phyloP scores from a whole-genome alignment of 805 yeast species.

The Saccharomycopsis fermentans region DNA sequence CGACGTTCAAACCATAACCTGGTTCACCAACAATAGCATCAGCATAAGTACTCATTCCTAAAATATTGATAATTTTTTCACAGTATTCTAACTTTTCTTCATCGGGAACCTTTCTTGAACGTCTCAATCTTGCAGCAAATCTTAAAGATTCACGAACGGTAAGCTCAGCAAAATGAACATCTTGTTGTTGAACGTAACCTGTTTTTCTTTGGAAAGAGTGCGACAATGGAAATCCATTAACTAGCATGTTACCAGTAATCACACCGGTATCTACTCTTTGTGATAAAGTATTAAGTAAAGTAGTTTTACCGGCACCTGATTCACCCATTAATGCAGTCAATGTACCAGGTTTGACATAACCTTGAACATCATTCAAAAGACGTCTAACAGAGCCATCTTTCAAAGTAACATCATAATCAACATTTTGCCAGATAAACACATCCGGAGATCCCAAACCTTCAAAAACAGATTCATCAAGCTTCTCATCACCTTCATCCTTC shows the following conservation, averaged over 20 bases:
- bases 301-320: slow-evolving; percentile 57
- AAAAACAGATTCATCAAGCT: slow-evolving; percentile 16
- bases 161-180: slow-evolving; percentile 39
- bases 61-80: slow-evolving; percentile 38
- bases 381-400: slow-evolving; percentile 30
- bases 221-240: slow-evolving; percentile 41
- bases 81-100: slow-evolving; percentile 40
- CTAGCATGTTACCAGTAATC: slow-evolving; percentile 48
- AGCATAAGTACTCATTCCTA: slow-evolving; percentile 43
- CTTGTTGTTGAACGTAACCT: slow-evolving; percentile 54
- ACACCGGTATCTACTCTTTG: slow-evolving; percentile 47
- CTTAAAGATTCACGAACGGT: slow-evolving; percentile 46
- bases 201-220: slow-evolving; percentile 42
- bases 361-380: slow-evolving; percentile 29
- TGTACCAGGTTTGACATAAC: slow-evolving; percentile 65
- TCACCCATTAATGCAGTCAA: slow-evolving; percentile 49
- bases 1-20: slow-evolving; percentile 44
- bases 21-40: slow-evolving; percentile 41
- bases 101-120: slow-evolving; percentile 31
- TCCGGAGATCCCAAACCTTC: slow-evolving; percentile 31
- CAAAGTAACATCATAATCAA: slow-evolving; percentile 42
- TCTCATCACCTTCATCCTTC: slow-evolving; percentile 18
- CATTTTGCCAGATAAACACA: slow-evolving; percentile 48
- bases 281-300: slow-evolving; percentile 42
- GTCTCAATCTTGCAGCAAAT: slow-evolving; percentile 42